Percentiles rank a stretch among this genome's conserved stretches.
These are phyloP conservation scores for Hippophae tibetana DNA, from an alignment of 306 rosid genomes.

Conservation along the genomic window DNA sequence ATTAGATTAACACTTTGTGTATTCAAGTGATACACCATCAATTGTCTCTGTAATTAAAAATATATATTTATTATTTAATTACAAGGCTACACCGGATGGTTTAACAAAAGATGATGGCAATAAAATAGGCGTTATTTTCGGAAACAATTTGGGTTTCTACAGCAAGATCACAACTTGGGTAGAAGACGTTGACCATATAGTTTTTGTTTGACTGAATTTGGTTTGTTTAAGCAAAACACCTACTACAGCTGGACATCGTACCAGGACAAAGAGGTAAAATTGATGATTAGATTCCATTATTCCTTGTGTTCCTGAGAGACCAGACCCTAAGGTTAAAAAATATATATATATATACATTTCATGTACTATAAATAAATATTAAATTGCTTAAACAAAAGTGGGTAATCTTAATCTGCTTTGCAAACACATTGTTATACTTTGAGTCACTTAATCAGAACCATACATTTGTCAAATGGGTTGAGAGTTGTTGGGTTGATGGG, in stretches of 20 bases:
- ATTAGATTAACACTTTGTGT: no score
- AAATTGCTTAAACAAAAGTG: conserved; percentile 16
- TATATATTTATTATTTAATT: no score
- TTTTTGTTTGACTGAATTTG: conserved; percentile 52
- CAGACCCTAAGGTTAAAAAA: conserved; percentile 16
- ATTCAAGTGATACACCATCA: no score
- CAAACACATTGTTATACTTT: conserved; percentile 12
- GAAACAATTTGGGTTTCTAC: conserved; percentile 19
- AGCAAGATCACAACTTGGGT: conserved; percentile 49
- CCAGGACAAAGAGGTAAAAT: conserved; percentile 84
- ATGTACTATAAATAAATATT: conserved; percentile 17
- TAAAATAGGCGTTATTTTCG: conserved; percentile 34
- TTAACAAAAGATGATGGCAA: conserved; percentile 9
- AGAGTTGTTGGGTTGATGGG: conserved; percentile 13
- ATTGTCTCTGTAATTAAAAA: no score
- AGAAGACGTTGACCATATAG: conserved; percentile 39
- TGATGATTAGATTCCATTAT: conserved; percentile 95
- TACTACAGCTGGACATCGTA: conserved; percentile 80
- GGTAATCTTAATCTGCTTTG: conserved; percentile 14
- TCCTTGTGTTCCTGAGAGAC: conserved; percentile 60
- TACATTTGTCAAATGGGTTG: conserved; percentile 24
- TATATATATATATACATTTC: conserved; percentile 25
- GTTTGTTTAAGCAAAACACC: conserved; percentile 21
- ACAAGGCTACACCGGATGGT: no score
- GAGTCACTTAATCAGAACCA: conserved; percentile 16